Base-by-base conservation (phyloP, 2,329 filamentous ascomycete species). In the Pestalotiopsis sp. region DNA sequence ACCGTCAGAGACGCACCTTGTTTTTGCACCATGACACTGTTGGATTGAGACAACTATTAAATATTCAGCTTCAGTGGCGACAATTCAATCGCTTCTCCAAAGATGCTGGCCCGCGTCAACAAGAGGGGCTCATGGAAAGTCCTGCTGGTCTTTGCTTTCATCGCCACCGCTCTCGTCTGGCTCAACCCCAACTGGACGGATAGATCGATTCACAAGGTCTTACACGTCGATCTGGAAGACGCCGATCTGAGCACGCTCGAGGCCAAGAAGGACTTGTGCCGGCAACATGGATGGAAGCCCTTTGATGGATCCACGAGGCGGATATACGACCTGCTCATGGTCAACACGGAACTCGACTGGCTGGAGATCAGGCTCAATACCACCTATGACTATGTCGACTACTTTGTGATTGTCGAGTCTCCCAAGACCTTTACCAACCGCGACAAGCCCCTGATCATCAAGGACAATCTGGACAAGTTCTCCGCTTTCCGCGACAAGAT, bases 281-380 rank as follows among this genome's bases (percentile, higher is more conserved):
- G 74, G 27, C 74, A 74, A 7, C 79, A 83, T 69, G 79, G 81
- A 36, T 83, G 82, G 79, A 70, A 75, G 45, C 78, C 79, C 2
- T 84, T 79, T 71, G 64, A 68, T 4, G 69, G 71, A 23, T 61
- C 69, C n/a, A 73, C 74, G 61, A 83, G 87, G 65, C 88, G 87
- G 74, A 80, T 90, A 39, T 90, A 89, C 76, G 90, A 92, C 75
- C 81, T 92, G 1, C 82, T 90, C 73, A 85, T 91, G 82, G 78
- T 91, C 72, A 90, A 89, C 72, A 86, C 83, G 2, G 90, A 91
- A 78, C 81, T 91, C 13, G 89, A 91, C 78, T 90, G 88, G 84
- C 82, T 92, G 57, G 89, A 92, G 76, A 87, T 92, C 62, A 86
- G 89, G 12, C 81, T 92, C 3, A 83, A 88, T 73, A 86, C 86